Conservation (phyloP, 1,284 basidiomycete genomes). For the Fomitiporia mediterranea region DNA sequence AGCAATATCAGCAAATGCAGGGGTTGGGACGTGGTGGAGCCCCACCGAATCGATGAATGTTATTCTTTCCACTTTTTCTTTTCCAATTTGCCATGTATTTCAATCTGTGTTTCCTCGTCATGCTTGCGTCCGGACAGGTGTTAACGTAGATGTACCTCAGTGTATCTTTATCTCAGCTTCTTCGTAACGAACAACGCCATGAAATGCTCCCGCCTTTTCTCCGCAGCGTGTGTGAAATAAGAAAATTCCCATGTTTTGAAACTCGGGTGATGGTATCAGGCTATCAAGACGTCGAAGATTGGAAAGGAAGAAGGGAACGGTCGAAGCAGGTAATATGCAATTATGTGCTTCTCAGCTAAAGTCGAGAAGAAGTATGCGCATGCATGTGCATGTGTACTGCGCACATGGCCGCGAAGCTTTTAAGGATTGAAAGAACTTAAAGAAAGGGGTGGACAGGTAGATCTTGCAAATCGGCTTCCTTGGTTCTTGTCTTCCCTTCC, state of each 20-base stretch:
- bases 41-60: slow-evolving; percentile 13
- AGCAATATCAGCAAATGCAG: slow-evolving; percentile 17
- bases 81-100: too few species aligned
- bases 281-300: slow-evolving; percentile 8
- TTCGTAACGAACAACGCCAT: not conserved
- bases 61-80: not conserved
- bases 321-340: too few species aligned
- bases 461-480: slow-evolving; percentile 19
- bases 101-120: not conserved
- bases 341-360: too few species aligned
- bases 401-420: slow-evolving; percentile 16
- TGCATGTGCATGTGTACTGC: too few species aligned
- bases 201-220: not conserved
- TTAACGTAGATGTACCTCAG: not conserved
- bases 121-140: too few species aligned
- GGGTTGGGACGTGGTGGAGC: slow-evolving; percentile 6
- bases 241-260: not conserved
- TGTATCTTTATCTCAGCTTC: slow-evolving; percentile 7
- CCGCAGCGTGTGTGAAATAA: not conserved
- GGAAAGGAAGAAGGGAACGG: too few species aligned
- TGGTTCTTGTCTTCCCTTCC: slow-evolving; percentile 18
- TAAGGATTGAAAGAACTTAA: slow-evolving; percentile 1
- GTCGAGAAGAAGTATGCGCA: not conserved
- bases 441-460: too few species aligned
- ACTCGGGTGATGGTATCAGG: not conserved